Percentiles rank a stretch among this genome's conserved stretches.
Evolutionary conservation across 257 asterid species (phyloP).

Genomic region (Fraxinus excelsior): DNA sequence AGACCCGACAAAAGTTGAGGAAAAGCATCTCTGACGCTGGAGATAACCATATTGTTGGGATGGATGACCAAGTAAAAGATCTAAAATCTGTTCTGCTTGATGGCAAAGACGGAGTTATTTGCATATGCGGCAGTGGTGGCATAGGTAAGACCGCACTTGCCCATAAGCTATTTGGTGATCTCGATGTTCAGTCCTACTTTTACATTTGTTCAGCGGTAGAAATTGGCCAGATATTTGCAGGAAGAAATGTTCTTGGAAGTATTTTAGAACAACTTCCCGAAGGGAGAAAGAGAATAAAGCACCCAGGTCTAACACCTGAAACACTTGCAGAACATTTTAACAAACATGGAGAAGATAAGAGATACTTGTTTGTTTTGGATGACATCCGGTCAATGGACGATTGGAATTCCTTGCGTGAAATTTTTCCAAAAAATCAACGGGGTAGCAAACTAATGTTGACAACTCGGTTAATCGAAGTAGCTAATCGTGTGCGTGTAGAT

Average conservation of each 20-base stretch:
- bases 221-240: too few species aligned
- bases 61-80: too few species aligned
- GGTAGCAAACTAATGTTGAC: neutral
- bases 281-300: too few species aligned
- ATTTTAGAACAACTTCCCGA: too few species aligned
- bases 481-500: neutral
- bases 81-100: neutral
- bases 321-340: too few species aligned
- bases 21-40: too few species aligned
- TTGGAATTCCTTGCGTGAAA: neutral
- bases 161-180: neutral
- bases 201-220: too few species aligned
- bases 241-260: too few species aligned
- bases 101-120: neutral
- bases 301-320: too few species aligned
- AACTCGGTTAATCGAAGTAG: neutral
- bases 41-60: too few species aligned
- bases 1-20: too few species aligned
- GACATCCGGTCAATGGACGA: neutral
- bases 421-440: neutral
- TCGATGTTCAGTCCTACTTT: rapidly evolving
- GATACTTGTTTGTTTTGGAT: neutral
- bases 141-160: neutral
- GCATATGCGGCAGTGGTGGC: neutral
- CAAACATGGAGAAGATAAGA: neutral